These are phyloP conservation scores for Plantago lanceolata DNA, from an alignment of 305 asterid species.

Conservation along the genomic window DNA sequence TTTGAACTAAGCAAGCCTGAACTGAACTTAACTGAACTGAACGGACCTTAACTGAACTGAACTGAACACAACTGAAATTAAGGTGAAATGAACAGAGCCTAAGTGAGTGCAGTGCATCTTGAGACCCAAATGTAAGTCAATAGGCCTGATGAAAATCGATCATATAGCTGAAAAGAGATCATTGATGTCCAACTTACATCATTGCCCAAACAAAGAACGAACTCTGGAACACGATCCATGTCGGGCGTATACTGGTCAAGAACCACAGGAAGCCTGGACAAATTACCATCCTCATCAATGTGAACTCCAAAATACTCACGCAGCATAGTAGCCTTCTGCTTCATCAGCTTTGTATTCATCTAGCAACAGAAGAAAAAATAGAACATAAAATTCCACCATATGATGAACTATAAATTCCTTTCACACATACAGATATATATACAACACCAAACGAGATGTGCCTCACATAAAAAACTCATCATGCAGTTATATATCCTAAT, in stretches of 20 bases:
- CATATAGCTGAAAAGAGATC: conserved; percentile 6
- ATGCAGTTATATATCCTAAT: neutral
- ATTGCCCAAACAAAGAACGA: conserved; percentile 87
- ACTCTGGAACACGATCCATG: conserved; percentile 94
- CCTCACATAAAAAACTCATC: neutral
- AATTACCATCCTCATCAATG: conserved; percentile 65
- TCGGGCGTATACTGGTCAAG: conserved; percentile 98
- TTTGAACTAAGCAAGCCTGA: too few species aligned
- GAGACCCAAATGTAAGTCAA: conserved; percentile 1
- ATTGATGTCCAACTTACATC: conserved; percentile 62
- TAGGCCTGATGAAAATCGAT: conserved; percentile 9
- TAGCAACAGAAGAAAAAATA: conserved; percentile 27
- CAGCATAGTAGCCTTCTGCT: conserved; percentile 74
- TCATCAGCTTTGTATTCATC: conserved; percentile 75
- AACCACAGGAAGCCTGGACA: conserved; percentile 83
- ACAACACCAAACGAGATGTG: neutral
- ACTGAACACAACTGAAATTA: too few species aligned
- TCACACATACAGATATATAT: too few species aligned
- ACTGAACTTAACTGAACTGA: too few species aligned
- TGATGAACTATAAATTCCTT: conserved; percentile 5
- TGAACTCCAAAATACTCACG: conserved; percentile 75
- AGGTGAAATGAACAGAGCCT: too few species aligned
- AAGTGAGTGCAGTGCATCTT: neutral
- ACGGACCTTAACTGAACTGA: too few species aligned
- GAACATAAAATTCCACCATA: conserved; percentile 9